Evolutionary conservation across 805 yeast genomes (phyloP).

Genomic region (Candida sonorensis): DNA sequence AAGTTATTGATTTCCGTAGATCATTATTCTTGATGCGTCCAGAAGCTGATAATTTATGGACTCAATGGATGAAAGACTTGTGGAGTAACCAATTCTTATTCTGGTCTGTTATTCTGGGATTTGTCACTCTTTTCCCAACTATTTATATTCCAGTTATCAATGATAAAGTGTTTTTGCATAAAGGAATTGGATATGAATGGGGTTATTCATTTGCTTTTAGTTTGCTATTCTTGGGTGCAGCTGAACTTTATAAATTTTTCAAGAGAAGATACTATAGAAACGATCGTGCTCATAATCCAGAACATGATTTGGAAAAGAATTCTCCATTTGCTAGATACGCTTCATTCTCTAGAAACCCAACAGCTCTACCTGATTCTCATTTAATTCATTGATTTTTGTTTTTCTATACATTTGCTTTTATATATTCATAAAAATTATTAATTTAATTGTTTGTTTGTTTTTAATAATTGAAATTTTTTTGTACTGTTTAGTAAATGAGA

Average conservation of each 20-base stretch:
- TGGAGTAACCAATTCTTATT: conserved; percentile 73
- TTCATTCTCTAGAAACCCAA: conserved; percentile 48
- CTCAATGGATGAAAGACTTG: conserved; percentile 54
- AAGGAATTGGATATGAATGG: conserved; percentile 73
- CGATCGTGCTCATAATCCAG: conserved; percentile 46
- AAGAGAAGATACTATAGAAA: conserved; percentile 52
- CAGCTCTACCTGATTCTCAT: conserved; percentile 24
- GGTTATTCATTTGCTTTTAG: conserved; percentile 61
- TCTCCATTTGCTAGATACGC: conserved; percentile 60
- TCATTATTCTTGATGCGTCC: conserved; percentile 70
- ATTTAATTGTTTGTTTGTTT: not conserved
- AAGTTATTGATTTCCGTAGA: conserved; percentile 63
- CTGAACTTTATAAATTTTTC: conserved; percentile 60
- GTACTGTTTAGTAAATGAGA: too few species aligned
- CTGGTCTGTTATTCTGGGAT: conserved; percentile 73
- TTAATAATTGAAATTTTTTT: too few species aligned
- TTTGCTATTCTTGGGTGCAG: conserved; percentile 47
- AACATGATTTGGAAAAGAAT: conserved; percentile 53
- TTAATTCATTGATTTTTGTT: conserved; percentile 5
- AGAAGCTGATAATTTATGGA: conserved; percentile 51
- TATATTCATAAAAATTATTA: too few species aligned
- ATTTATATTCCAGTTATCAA: conserved; percentile 87
- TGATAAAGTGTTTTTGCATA: conserved; percentile 65
- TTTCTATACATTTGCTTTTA: too few species aligned
- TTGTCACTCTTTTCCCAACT: conserved; percentile 69